Conservation (phyloP, 805 yeast species). For the Ogataea haglerorum region DNA sequence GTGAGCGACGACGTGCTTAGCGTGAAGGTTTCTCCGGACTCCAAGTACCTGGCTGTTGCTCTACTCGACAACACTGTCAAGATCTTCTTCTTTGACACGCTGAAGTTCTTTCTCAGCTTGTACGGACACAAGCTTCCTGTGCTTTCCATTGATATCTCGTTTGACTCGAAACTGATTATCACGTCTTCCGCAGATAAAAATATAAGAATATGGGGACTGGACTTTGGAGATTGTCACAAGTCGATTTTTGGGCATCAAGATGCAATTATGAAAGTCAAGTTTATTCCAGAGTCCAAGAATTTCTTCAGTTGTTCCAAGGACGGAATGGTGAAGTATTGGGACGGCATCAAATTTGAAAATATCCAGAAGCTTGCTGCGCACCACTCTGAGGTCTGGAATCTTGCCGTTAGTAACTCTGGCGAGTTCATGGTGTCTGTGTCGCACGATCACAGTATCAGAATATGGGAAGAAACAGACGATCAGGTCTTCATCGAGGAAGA, state of each 20-base stretch:
- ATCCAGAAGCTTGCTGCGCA: constrained; percentile 84
- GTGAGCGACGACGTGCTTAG: constrained; percentile 80
- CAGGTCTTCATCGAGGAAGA: constrained; percentile 97
- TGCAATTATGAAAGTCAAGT: constrained; percentile 83
- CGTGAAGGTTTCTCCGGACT: constrained; percentile 77
- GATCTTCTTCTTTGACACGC: constrained; percentile 81
- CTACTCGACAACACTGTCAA: constrained; percentile 93
- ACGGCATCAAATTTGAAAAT: constrained; percentile 94
- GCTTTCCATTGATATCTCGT: constrained; percentile 84
- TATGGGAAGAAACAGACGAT: constrained; percentile 94
- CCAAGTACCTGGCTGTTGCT: constrained; percentile 74
- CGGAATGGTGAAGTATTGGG: constrained; percentile 92
- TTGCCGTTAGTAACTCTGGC: constrained; percentile 75
- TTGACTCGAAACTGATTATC: constrained; percentile 80
- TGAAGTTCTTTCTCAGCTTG: constrained; percentile 82
- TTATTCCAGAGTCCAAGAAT: constrained; percentile 81
- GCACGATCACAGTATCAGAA: constrained; percentile 88
- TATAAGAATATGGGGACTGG: constrained; percentile 97
- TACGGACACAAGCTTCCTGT: constrained; percentile 98
- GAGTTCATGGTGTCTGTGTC: constrained; percentile 73
- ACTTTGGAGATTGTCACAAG: constrained; percentile 97
- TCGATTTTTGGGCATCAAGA: constrained; percentile 97
- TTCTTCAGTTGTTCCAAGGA: constrained; percentile 91
- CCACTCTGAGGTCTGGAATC: constrained; percentile 90
- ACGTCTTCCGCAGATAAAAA: constrained; percentile 97